Evolutionary conservation across 129 eudicot genomes (phyloP).

Genomic region (Centrapalus pauciflorus): DNA sequence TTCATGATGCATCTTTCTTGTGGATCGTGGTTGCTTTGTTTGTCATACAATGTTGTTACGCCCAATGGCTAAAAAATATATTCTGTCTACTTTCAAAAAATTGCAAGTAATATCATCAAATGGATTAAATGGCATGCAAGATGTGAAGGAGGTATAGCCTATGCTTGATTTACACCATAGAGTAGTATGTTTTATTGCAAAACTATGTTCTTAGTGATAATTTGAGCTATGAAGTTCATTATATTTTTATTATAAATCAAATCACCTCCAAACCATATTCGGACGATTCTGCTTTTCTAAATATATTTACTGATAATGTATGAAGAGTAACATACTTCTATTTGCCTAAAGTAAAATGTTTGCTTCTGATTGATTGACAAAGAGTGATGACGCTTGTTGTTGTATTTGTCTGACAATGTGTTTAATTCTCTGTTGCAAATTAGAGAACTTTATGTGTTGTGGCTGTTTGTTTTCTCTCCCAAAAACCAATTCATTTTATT

Average conservation of each 20-base stretch:
- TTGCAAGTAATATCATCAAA: too few species aligned
- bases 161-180: too few species aligned
- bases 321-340: not conserved
- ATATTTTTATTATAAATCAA: not conserved
- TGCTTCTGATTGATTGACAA: not conserved
- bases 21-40: not conserved
- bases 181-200: too few species aligned
- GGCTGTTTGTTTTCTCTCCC: too few species aligned
- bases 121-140: too few species aligned
- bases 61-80: not conserved
- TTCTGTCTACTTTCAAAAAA: too few species aligned
- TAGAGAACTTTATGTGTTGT: too few species aligned
- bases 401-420: not conserved
- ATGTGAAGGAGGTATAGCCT: too few species aligned
- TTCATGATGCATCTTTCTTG: not conserved
- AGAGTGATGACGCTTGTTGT: not conserved
- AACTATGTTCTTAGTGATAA: not conserved
- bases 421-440: too few species aligned
- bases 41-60: not conserved
- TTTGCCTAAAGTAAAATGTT: not conserved
- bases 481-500: too few species aligned
- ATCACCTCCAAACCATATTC: not conserved
- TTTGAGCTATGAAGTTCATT: not conserved
- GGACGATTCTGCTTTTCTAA: not conserved
- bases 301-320: too few species aligned